Base-by-base conservation (phyloP, 208 protist genomes). In the Wallacemonas collosoma region DNA sequence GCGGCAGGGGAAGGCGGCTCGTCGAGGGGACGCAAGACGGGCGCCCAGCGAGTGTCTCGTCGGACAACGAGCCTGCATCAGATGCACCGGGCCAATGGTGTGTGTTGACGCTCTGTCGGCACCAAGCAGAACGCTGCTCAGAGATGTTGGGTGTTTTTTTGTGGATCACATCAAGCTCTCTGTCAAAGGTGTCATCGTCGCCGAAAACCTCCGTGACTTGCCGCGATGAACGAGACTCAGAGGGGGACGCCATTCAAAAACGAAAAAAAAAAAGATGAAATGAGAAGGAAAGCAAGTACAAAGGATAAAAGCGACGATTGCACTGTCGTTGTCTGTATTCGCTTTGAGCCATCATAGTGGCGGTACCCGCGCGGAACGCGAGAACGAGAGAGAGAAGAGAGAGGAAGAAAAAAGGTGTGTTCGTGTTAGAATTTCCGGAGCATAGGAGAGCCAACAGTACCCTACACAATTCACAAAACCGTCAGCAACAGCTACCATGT, bases 1-100 rank as follows among this genome's bases (percentile, higher is more conserved):
- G 80, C 14, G 54, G 63, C 1, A 54, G 43, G 39, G 56, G 57
- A 3, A 85, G 50, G n/a, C 43, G 7, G 2, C 2, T 41, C 3
- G 26, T 14, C 8, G 47, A 14, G 3, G 64, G 4, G 6, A 41
- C 60, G n/a, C 43, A 41, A 12, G 60, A 44, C n/a, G 36, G 7
- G 9, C 53, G 15, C 50, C 43, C 6, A n/a, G 39, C 43, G 68
- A 47, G 1, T 39, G 64, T 15, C 48, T 3, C 14, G 38, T 44
- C 6, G 50, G 43, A 5, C 44, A 68, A 35, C 56, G 12, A 8
- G n/a, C 5, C 12, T 40, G 35, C 15, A 45, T 39, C 47, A 53
- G 69, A 8, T 41, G 35, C 4, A 9, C 3, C 35, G 55, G 3
- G 15, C 51, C 48, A 61, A 35, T 39, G 5, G 56, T 41, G 41